These are phyloP conservation scores for Phytopythium helicoides DNA, from an alignment of 352 stramenopile genomes.

Conservation along the genomic window DNA sequence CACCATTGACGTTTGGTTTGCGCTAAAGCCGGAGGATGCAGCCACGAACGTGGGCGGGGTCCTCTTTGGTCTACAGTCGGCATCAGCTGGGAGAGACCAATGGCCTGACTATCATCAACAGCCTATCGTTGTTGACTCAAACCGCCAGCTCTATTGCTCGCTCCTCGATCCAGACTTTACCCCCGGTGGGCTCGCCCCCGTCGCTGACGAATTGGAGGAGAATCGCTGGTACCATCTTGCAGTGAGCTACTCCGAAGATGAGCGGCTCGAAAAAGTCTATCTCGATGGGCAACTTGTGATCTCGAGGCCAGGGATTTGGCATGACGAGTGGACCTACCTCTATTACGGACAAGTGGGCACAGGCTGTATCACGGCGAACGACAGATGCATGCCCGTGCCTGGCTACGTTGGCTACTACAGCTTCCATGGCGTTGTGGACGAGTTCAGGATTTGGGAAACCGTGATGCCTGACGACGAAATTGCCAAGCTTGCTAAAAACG, in stretches of 20 bases:
- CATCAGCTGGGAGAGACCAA: slow-evolving; percentile 17
- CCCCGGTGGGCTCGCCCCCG: slow-evolving; percentile 3
- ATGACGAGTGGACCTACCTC: slow-evolving; percentile 33
- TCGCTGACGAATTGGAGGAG: slow-evolving; percentile 19
- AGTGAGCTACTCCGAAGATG: slow-evolving; percentile 27
- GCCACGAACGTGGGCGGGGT: slow-evolving; percentile 20
- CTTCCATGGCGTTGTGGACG: slow-evolving; percentile 38
- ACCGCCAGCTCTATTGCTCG: slow-evolving; percentile 43
- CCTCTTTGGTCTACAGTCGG: slow-evolving; percentile 41
- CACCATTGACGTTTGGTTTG: slow-evolving; percentile 42
- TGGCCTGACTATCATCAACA: slow-evolving; percentile 49
- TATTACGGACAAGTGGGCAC: slow-evolving; percentile 36
- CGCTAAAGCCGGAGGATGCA: slow-evolving; percentile 12
- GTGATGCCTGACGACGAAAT: slow-evolving; percentile 8
- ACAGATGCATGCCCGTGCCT: slow-evolving; percentile 16
- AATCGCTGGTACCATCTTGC: slow-evolving; percentile 45
- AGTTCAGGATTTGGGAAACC: slow-evolving; percentile 21
- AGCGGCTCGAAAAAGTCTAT: slow-evolving; percentile 29
- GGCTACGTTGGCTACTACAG: slow-evolving; percentile 37
- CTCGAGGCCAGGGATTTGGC: slow-evolving; percentile 12
- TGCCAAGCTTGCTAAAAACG: slow-evolving; percentile 6
- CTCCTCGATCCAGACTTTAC: slow-evolving; percentile 19
- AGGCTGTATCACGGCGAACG: slow-evolving; percentile 26
- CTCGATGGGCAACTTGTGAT: slow-evolving; percentile 29
- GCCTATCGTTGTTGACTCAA: slow-evolving; percentile 32